A percentile compares a stretch with the other conserved stretches of the same genome.
Evolutionary conservation across 345 rosid species (phyloP).

Genomic region (Eucalyptus pauciflora): DNA sequence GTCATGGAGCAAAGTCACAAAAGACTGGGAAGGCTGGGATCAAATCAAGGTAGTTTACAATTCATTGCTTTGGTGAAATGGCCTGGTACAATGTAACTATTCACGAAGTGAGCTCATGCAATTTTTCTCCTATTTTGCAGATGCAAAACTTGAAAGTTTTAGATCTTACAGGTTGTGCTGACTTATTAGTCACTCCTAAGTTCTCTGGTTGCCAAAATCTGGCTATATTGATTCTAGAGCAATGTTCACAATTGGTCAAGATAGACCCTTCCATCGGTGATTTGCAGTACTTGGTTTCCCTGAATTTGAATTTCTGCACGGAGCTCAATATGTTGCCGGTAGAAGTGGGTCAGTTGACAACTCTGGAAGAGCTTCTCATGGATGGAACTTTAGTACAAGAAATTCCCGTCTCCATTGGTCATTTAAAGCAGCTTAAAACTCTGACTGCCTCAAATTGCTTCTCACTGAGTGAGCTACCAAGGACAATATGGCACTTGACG

Average conservation of each 20-base stretch:
- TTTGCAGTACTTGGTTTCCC: background rate
- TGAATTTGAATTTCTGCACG: background rate
- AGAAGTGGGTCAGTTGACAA: background rate
- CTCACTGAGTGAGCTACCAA: background rate
- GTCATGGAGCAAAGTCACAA: background rate
- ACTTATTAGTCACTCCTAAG: background rate
- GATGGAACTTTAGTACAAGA: background rate
- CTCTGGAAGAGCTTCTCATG: background rate
- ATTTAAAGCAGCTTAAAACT: background rate
- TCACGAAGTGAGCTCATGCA: background rate
- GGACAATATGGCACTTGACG: background rate
- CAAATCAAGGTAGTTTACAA: background rate
- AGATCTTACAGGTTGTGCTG: background rate
- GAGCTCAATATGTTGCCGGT: background rate
- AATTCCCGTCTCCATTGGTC: background rate
- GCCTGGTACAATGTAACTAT: background rate
- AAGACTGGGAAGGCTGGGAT: background rate
- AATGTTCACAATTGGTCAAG: background rate
- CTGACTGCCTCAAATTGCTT: background rate
- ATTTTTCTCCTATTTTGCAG: background rate
- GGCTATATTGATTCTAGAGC: background rate
- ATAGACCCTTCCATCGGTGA: background rate
- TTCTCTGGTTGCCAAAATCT: background rate
- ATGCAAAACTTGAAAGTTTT: background rate
- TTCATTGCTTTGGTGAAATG: no score